These are phyloP conservation scores for Yamadazyma pseudoaaseri DNA, from an alignment of 1,139 yeast species.

Conservation along the genomic window DNA sequence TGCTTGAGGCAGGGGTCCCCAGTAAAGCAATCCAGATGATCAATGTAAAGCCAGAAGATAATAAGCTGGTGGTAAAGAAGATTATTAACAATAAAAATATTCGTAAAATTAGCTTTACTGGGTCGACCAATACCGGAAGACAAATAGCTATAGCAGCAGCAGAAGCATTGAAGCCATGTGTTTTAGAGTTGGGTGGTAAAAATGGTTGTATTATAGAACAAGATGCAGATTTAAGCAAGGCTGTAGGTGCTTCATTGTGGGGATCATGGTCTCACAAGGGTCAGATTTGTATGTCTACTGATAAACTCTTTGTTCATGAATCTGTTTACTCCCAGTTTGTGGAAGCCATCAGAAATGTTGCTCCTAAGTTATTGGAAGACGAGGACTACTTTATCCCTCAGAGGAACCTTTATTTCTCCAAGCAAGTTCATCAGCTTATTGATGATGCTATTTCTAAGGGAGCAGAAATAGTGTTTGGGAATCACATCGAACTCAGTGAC, in stretches of 20 bases:
- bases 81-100: conserved; percentile 26
- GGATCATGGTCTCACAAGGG: conserved; percentile 44
- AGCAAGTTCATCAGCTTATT: conserved; percentile 25
- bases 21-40: conserved; percentile 31
- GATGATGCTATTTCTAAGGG: conserved; percentile 44
- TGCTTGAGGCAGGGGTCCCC: conserved; percentile 42
- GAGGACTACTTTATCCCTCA: conserved; percentile 25
- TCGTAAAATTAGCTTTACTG: conserved; percentile 42
- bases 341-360: conserved; percentile 20
- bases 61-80: conserved; percentile 21
- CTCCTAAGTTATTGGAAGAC: conserved; percentile 16
- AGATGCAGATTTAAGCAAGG: conserved; percentile 32
- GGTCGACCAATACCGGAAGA: conserved; percentile 39
- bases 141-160: conserved; percentile 34
- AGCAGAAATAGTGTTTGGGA: conserved; percentile 32
- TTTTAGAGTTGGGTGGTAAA: conserved; percentile 47
- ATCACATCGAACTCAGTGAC: conserved; percentile 6
- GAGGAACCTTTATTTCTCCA: conserved; percentile 26
- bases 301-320: conserved; percentile 33
- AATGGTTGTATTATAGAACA: conserved; percentile 31
- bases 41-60: conserved; percentile 27
- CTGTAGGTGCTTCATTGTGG: conserved; percentile 29
- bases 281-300: conserved; percentile 49
- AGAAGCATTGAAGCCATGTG: conserved; percentile 31
- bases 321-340: conserved; percentile 27